These are phyloP conservation scores for Aspergillus fijiensis DNA, from an alignment of 2,329 filamentous ascomycete genomes.

Conservation along the genomic window DNA sequence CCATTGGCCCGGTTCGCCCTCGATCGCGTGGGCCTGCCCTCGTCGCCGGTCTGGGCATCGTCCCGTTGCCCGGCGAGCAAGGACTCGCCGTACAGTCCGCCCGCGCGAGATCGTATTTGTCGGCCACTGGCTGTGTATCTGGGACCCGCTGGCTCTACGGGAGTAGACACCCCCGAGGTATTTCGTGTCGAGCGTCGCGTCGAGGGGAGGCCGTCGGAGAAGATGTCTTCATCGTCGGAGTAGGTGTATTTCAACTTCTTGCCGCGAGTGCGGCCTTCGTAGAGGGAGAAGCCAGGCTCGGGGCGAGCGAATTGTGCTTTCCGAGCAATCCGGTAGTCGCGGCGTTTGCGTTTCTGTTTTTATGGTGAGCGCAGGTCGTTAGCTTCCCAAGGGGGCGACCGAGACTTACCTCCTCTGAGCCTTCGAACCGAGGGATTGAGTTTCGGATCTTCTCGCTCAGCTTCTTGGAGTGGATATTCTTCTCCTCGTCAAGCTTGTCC, in stretches of 20 bases:
- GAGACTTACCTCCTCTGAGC: slow-evolving; percentile 74
- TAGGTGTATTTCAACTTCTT: slow-evolving; percentile 97
- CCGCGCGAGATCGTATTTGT: slow-evolving; percentile 63
- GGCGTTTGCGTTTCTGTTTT: slow-evolving; percentile 78
- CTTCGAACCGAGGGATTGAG: slow-evolving; percentile 87
- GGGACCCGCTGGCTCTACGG: slow-evolving; percentile 65
- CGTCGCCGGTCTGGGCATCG: slow-evolving; percentile 47
- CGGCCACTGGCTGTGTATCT: slow-evolving; percentile 80
- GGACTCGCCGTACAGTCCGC: slow-evolving; percentile 55
- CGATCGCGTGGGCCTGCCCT: slow-evolving; percentile 42
- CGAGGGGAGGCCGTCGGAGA: slow-evolving; percentile 62
- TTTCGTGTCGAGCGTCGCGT: slow-evolving; percentile 65
- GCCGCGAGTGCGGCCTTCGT: slow-evolving; percentile 92
- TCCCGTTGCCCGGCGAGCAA: slow-evolving; percentile 56
- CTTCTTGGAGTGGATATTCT: slow-evolving; percentile 74
- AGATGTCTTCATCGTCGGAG: slow-evolving; percentile 80
- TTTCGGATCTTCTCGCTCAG: slow-evolving; percentile 74
- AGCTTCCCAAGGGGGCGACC: neutral
- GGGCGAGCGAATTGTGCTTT: slow-evolving; percentile 85
- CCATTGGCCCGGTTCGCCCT: slow-evolving; percentile 34
- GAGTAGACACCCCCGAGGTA: slow-evolving; percentile 66
- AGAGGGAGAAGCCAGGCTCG: slow-evolving; percentile 86
- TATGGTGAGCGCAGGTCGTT: slow-evolving; percentile 11
- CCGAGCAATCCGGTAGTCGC: slow-evolving; percentile 83
- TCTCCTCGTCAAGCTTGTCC: slow-evolving; percentile 75